A percentile compares a stretch with the other conserved stretches of the same genome.
These are phyloP conservation scores for Discostella stelligeroides DNA, from an alignment of 108 stramenopile species.

Conservation along the genomic window DNA sequence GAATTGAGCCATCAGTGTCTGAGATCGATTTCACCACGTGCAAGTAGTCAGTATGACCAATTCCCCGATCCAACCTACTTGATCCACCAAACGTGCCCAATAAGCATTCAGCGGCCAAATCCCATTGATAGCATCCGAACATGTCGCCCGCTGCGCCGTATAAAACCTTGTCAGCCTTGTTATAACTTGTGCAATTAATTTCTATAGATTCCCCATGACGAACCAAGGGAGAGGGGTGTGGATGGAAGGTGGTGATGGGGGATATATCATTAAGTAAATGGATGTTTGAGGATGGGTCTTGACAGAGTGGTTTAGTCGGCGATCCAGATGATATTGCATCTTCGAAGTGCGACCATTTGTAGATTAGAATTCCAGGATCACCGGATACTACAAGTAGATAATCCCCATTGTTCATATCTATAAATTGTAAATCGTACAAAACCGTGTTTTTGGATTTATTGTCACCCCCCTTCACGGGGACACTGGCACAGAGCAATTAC, in stretches of 20 bases:
- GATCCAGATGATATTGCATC: slow-evolving; percentile 12
- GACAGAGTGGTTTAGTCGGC: not conserved
- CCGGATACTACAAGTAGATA: slow-evolving; percentile 43
- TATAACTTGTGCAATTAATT: slow-evolving; percentile 45
- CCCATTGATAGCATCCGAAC: slow-evolving; percentile 69
- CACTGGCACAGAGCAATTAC: not conserved
- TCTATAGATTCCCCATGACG: slow-evolving; percentile 37
- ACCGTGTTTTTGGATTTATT: not conserved
- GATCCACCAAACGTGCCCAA: slow-evolving; percentile 47
- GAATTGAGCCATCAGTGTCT: slow-evolving; percentile 2
- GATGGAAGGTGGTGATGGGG: slow-evolving; percentile 37
- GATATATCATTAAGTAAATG: slow-evolving; percentile 9
- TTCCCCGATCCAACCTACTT: slow-evolving; percentile 5
- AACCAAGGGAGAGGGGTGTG: slow-evolving; percentile 44
- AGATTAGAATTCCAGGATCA: slow-evolving; percentile 45
- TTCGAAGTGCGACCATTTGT: slow-evolving; percentile 51
- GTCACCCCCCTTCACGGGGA: not conserved
- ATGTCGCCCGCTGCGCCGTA: slow-evolving; percentile 58
- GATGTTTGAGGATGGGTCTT: not conserved
- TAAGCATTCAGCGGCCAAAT: slow-evolving; percentile 43
- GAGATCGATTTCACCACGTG: slow-evolving; percentile 43
- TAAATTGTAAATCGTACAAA: slow-evolving; percentile 53
- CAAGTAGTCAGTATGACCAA: slow-evolving; percentile 48
- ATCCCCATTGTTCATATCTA: slow-evolving; percentile 6
- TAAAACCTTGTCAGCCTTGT: slow-evolving; percentile 18